These are phyloP conservation scores for Wickerhamomyces silvicola DNA, from an alignment of 805 yeast genomes.

Conservation along the genomic window DNA sequence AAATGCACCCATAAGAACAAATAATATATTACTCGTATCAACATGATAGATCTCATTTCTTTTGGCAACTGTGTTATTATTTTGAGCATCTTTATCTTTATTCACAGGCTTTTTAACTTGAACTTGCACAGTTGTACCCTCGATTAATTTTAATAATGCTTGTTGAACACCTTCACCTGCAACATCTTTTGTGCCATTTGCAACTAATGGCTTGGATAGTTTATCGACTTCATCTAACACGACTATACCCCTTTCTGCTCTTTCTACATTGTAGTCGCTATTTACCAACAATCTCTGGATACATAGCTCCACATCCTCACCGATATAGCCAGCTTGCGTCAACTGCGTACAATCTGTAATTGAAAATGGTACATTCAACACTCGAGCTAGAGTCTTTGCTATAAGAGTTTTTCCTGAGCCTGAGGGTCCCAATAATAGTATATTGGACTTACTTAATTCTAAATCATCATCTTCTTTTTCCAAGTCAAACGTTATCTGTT, in stretches of 20 bases:
- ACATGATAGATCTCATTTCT: constrained; percentile 39
- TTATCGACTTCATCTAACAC: constrained; percentile 58
- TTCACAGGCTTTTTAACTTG: constrained; percentile 38
- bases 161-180: constrained; percentile 65
- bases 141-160: constrained; percentile 48
- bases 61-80: constrained; percentile 26
- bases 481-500: constrained; percentile 23
- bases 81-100: constrained; percentile 21
- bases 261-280: constrained; percentile 45
- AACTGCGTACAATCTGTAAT: constrained; percentile 57
- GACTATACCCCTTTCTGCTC: constrained; percentile 50
- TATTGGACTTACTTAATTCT: constrained; percentile 50
- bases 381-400: constrained; percentile 47
- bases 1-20: constrained; percentile 57
- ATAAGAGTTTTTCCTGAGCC: constrained; percentile 58
- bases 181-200: constrained; percentile 47
- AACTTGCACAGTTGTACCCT: constrained; percentile 48
- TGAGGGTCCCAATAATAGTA: constrained; percentile 51
- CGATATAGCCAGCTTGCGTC: constrained; percentile 61
- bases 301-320: constrained; percentile 57
- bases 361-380: constrained; percentile 48
- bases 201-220: constrained; percentile 41
- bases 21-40: constrained; percentile 50
- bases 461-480: constrained; percentile 30
- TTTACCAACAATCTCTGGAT: constrained; percentile 44